Base-by-base conservation (phyloP, 352 stramenopile genomes). In the Hyphochytrium catenoides region DNA sequence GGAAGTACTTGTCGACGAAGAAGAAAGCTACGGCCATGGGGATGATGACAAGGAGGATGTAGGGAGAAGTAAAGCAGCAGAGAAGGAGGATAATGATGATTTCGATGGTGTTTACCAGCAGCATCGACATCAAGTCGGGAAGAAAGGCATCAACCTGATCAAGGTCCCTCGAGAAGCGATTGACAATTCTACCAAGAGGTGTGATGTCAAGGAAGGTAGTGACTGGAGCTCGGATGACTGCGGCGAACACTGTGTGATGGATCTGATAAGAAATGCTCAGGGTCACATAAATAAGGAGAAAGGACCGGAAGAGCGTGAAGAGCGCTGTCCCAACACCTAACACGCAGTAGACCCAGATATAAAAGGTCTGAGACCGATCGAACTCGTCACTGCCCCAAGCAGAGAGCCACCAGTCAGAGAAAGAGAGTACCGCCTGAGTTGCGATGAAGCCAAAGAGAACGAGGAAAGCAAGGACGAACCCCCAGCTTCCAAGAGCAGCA, bases 181-280 rank as follows among this genome's bases (percentile, higher is more conserved):
- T 76, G 26, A 82, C 24, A 22, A 83, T 53, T n/a, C 68, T 44
- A 19, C 71, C 71, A 31, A 76, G 54, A 4, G 71, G 71, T 9
- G 50, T 68, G 29, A 44, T 32, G 31, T 44, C 38, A 39, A 44
- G 39, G 28, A 44, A 44, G 9, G 38, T 44, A 4, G 38, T 28
- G 26, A 44, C 38, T 3, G 38, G 38, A 7, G 38, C 38, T 8
- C 15, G 7, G 9, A 44, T 19, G 31, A 44, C 38, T 11, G 23
- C 24, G 2, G 33, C 4, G 5, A 45, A 41, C 3, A 45, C 12
- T 28, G 24, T 39, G 14, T 30, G 25, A 12, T 45, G 39, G 0
- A 45, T 26, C 4, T 18, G 27, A 18, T 34, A 4, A 4, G 39
- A 45, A 29, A 26, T n/a, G n/a, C n/a, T n/a, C n/a, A n/a, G n/a